Base-by-base conservation (phyloP, 257 asterid genomes). In the Solanum piurae region DNA sequence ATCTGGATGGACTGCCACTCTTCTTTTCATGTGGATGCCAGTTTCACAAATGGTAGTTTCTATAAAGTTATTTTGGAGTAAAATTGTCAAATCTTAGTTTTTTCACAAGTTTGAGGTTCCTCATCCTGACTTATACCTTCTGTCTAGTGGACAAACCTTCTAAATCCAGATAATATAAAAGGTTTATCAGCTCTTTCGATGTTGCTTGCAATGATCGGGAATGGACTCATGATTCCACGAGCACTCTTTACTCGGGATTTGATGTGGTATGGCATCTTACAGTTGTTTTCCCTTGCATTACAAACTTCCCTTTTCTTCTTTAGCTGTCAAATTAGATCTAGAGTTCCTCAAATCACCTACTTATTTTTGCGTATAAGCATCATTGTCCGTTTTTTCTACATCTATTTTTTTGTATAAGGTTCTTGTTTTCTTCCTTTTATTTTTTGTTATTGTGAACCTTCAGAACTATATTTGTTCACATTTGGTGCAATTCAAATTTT, bases 21-120 rank as follows among this genome's bases (percentile, higher is more conserved):
- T 97, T 92, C 98, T 97, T 89, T 97, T 97, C 92, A 97, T 97
- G 98, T 97, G 99, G 99, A 95, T 97, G 99, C 98, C 95, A 29
- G 97, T 97, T 60, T 92, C 98, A 74, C 99, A 97, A 88, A 93
- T 92, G 98, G 99, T 95, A 90, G 38, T 86, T 46, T 52, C 29
- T 18, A 49, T 16, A 10, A 75, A 60, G 49, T 88, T 27, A 80
- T 25, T 85, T 83, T 85, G 68, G 66, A 44, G 29, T 34, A 83
- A 68, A 44, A 73, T 72, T 37, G 49, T 40, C 16, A 18, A 21
- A 40, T 23, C 7, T 2, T 38, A 12, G 37, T 42, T 52, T 82
- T 49, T 86, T 71, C 58, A 58, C 60, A 44, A 83, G 87, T 38
- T 75, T 88, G 91, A 73, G 58, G 52, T 62, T 82, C 88, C 89